A percentile compares a stretch with the other conserved stretches of the same genome.
Evolutionary conservation across 2,329 filamentous ascomycete species (phyloP).

Genomic region (Sphaerulina populicola): DNA sequence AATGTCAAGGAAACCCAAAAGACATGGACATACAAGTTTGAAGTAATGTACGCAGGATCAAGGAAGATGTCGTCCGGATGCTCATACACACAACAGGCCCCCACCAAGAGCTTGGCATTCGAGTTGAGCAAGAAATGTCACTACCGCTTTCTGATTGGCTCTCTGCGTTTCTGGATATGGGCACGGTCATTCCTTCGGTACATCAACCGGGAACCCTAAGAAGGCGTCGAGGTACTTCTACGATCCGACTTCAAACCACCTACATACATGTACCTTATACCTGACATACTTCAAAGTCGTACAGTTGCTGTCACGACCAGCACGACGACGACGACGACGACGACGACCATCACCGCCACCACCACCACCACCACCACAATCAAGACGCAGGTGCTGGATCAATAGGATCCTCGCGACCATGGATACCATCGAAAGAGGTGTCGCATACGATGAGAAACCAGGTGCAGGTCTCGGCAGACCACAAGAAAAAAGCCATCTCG

Average conservation of each 20-base stretch:
- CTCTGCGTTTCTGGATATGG: neutral
- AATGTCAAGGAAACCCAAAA: too few relatives aligned
- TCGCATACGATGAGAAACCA: constrained; percentile 12
- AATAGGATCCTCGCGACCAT: constrained; percentile 3
- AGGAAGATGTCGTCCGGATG: neutral
- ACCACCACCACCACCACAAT: neutral
- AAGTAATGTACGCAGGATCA: too few relatives aligned
- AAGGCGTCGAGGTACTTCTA: neutral
- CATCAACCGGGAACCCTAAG: neutral
- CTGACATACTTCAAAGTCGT: too few relatives aligned
- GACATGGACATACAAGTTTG: too few relatives aligned
- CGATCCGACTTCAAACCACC: too few relatives aligned
- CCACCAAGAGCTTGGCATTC: neutral
- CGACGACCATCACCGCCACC: too few relatives aligned
- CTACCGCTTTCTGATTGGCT: neutral
- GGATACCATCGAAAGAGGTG: constrained; percentile 19
- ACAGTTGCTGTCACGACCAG: too few relatives aligned
- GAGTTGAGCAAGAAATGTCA: neutral
- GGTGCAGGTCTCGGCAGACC: constrained; percentile 12
- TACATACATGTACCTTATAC: too few relatives aligned
- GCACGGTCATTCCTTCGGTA: neutral
- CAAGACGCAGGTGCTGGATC: neutral
- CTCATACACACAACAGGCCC: neutral
- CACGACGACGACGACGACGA: too few relatives aligned
- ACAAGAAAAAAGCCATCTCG: neutral